Evolutionary conservation across 1,284 basidiomycete species (phyloP), one percentile per base, ranked within the genome.

Genomic region (Cutaneotrichosporon dermatis): DNA sequence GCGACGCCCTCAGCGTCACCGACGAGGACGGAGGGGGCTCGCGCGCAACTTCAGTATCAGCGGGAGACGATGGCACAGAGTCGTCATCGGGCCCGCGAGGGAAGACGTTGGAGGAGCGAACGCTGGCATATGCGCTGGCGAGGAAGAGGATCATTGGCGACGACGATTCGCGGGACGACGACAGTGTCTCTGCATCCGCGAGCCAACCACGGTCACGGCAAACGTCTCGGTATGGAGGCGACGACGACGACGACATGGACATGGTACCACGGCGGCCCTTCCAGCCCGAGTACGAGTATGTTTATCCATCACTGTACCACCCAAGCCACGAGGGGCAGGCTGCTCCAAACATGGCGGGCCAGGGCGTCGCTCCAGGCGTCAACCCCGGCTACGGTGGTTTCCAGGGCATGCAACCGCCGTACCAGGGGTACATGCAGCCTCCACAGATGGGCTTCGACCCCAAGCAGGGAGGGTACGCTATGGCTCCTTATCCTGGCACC

Each of bases 21-120:
- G 65, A 62, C 33, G 57, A 64, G 13, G 59, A 61, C 15, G 55
- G 52, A 25, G 41, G 46, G 25, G 41, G 46, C 16, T 66, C 64
- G 3, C 57, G 64, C 4, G 61, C 52, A 13, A 66, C 64, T 3
- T 66, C 64, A 0, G 58, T 61, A 2, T 63, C 62, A 8, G 64
- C 59, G 1, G 60, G 25, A 2, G 25, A 60, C n/a, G 62, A 59
- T 34, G 64, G 62, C 1, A 61, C 57, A 2, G 63, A 64, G 52
- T 57, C 54, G 13, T 59, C 55, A 13, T 59, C 55, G 0, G 63
- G 63, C 0, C 51, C 59, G 8, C 42, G 59, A 8, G 51, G 59
- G n/a, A 71, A 68, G 58, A 75, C 74, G n/a, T 53, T 75, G 15
- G 74, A 75, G 58, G 73, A 76, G 54, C 64, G 74, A 16, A 70